phyloP scores from a whole-genome alignment of 225 moss, liverwort and hornwort genomes.

The Neckera pumila region DNA sequence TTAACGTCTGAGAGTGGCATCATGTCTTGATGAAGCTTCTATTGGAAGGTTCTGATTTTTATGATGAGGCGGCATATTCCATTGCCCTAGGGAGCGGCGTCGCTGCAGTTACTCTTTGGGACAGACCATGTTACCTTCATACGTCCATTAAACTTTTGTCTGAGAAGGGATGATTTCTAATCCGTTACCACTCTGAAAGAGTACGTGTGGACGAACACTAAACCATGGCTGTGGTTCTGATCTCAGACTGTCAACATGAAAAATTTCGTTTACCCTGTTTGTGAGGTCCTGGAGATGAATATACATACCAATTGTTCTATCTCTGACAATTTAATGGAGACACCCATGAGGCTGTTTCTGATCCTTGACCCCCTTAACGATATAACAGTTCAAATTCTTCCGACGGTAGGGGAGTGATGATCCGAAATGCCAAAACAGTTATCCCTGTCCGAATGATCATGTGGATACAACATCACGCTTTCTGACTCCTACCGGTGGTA shows the following conservation, averaged over 20 bases:
- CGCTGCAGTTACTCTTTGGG: constrained; percentile 35
- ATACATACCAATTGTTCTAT: background rate
- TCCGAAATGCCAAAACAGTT: constrained; percentile 1
- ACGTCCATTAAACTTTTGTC: background rate
- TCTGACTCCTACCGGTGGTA: background rate
- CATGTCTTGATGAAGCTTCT: background rate
- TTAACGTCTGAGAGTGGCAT: background rate
- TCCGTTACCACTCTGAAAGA: constrained; percentile 22
- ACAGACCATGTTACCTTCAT: background rate
- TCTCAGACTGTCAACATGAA: background rate
- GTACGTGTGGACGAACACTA: background rate
- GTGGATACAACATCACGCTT: background rate
- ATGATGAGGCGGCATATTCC: constrained; percentile 25
- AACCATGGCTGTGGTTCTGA: constrained; percentile 24
- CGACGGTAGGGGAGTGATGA: background rate
- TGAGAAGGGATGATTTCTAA: background rate
- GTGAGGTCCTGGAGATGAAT: background rate
- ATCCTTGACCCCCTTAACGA: background rate
- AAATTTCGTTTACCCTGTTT: accelerated
- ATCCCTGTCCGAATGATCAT: constrained; percentile 12
- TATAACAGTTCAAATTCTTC: accelerated
- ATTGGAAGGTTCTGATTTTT: background rate
- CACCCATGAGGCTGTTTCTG: background rate
- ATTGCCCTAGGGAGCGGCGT: constrained; percentile 54
- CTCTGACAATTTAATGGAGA: background rate